Base-by-base conservation (phyloP, 2,329 filamentous ascomycete species). In the Paraphaeosphaeria sporulosa region DNA sequence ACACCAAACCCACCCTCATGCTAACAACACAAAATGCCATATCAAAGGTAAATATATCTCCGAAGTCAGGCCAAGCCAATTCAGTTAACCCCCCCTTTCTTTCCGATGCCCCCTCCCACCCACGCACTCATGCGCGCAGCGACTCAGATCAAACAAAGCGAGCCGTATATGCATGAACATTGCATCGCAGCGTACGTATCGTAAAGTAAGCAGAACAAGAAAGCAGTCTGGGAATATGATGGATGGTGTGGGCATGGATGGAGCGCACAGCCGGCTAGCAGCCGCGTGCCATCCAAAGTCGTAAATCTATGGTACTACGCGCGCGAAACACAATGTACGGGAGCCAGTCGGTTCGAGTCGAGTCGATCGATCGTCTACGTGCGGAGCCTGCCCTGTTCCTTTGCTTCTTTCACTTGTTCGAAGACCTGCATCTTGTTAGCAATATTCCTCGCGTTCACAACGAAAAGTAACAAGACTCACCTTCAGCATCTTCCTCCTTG, bases 401-500 rank as follows among this genome's bases (percentile, higher is more conserved):
- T 80, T 34, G 82, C 82, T 64, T 84, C 91, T 80, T 89, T 93
- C 73, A 98, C 94, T 83, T 97, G 94, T 72, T 98, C 95, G 80
- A 98, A 98, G 58, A 98, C 88, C 88, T 90, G 69, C 23, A 44
- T 10, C 9, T 38, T n/a, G 67, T 82, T 76, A 81, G 77, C 49
- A 17, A 21, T 25, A 46, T 2, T n/a, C 12, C 40, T 3, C n/a
- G 6, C 12, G 13, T n/a, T 19, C 23, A 56, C 9, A 15, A 23
- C 9, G 4, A 3, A 3, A 3, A 10, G n/a, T n/a, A 32, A 57
- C 34, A 36, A 9, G 43, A 55, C 79, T 79, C 76, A 89, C 95
- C 87, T 99, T 99, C 62, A 99, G 83, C 92, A 99, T 96, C 86
- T 99, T 99, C 76, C 94, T 91, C 69, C 95, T 86, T 19, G 95